Base-by-base conservation (phyloP, 2,329 filamentous ascomycete species). In the Grosmannia serpens region DNA sequence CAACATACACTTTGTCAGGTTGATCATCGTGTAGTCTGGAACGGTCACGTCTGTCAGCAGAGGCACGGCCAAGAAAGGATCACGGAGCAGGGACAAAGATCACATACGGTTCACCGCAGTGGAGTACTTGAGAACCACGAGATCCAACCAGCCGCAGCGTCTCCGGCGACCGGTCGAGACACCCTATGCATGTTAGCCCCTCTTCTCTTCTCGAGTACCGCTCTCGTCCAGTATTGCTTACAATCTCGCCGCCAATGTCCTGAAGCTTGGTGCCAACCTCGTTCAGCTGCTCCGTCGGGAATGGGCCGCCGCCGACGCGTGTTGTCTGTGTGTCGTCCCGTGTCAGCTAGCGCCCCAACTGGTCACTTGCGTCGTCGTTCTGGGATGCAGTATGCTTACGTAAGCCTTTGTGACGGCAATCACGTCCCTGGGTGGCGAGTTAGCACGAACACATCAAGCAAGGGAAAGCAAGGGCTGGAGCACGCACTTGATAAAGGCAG, bases 351-450 rank as follows among this genome's bases (percentile, higher is more conserved):
- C 41, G 11, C 20, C 20, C 41, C 20, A 10, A 46, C n/a, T n/a
- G 20, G 6, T 13, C 6, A 20, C 20, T 15, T 41, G 15, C 38
- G n/a, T 9, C 8, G n/a, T 10, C 22, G 46, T 22, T 27, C n/a
- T n/a, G n/a, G n/a, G n/a, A 20, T 6, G 4, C 1, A 0, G 22
- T 15, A 33, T 20, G 33, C 59, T 53, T 58, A 62, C 61, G 58
- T 85, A 86, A 15, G 83, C 82, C 66, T 86, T 86, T 6, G 85
- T 80, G 4, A 87, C 83, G 52, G 83, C 83, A 62, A 86, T 79
- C 57, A 82, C 75, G 59, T 80, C 81, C 59, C 74, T 60, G 27
- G 8, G 35, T 5, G 13, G 3, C 1, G 7, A 46, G 54, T 55
- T 7, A 49, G 24, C 22, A 53, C 11, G 3, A 5, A 7, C 2